Conservation (phyloP, 148 eudicot genomes). For the Rhododendron henanense region DNA sequence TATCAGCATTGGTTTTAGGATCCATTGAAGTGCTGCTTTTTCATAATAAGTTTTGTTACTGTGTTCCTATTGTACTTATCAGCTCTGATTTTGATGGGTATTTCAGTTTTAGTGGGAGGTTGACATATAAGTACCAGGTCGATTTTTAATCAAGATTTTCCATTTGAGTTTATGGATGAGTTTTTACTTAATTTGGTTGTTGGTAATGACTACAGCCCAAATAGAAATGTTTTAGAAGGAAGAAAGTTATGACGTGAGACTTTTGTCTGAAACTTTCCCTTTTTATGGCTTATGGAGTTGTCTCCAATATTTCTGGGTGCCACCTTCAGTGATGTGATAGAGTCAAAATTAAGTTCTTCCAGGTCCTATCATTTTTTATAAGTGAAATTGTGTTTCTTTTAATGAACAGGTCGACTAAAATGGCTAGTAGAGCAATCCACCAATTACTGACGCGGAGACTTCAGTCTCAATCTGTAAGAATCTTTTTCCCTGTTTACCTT, state of each 20-base stretch:
- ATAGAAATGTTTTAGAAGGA: too few relatives aligned
- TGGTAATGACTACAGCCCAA: not conserved
- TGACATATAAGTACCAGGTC: not conserved
- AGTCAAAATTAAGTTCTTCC: not conserved
- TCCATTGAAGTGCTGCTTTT: not conserved
- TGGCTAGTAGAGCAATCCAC: constrained; percentile 67
- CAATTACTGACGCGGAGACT: constrained; percentile 51
- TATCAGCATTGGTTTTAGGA: not conserved
- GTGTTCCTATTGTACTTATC: not conserved
- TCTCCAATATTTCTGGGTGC: not conserved
- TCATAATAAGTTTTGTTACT: too few relatives aligned
- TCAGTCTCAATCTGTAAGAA: constrained; percentile 49
- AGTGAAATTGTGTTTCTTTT: not conserved
- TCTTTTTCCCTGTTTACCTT: not conserved
- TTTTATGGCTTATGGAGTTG: not conserved
- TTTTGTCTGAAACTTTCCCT: too few relatives aligned
- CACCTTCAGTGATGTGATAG: not conserved
- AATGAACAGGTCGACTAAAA: constrained; percentile 26
- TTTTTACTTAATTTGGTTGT: not conserved
- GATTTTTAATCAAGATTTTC: not conserved
- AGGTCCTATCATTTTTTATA: not conserved
- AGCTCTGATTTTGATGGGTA: not conserved
- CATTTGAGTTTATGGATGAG: not conserved
- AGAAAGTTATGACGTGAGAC: too few relatives aligned
- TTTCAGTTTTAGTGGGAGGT: too few relatives aligned